Percentiles rank a stretch among this genome's conserved stretches.
Evolutionary conservation across 1,139 yeast species (phyloP).

Genomic region (Protomyces lactucae-debilis): DNA sequence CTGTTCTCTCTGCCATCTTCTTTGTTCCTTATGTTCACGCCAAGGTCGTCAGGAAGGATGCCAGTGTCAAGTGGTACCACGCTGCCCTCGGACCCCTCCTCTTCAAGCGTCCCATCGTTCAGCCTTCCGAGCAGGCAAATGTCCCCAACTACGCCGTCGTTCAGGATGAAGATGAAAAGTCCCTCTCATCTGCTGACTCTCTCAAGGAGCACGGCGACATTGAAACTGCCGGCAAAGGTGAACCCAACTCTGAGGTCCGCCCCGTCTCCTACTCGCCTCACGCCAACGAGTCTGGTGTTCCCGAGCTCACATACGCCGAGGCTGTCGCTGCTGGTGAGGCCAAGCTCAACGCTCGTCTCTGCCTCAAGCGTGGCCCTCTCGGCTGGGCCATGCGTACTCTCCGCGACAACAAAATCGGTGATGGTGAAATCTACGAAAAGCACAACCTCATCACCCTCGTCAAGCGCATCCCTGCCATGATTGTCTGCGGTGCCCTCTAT

Average conservation of each 20-base stretch:
- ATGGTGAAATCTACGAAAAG: constrained; percentile 22
- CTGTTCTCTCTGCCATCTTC: constrained; percentile 54
- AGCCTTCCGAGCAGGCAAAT: constrained; percentile 7
- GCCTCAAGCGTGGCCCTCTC: constrained; percentile 15
- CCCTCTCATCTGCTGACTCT: background rate
- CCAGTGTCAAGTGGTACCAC: constrained; percentile 62
- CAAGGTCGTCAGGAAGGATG: constrained; percentile 57
- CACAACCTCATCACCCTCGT: constrained; percentile 14
- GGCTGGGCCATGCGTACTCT: constrained; percentile 27
- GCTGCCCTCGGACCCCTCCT: constrained; percentile 54
- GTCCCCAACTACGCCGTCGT: constrained; percentile 24
- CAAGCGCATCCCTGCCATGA: constrained; percentile 25
- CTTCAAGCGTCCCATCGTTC: constrained; percentile 53
- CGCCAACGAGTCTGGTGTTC: background rate
- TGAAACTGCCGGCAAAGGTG: background rate
- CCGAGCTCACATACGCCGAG: constrained; percentile 1
- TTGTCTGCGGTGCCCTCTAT: constrained; percentile 18
- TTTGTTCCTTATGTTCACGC: constrained; percentile 61
- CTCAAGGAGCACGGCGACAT: background rate
- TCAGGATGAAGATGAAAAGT: constrained; percentile 11
- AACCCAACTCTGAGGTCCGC: background rate
- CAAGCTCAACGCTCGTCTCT: constrained; percentile 11
- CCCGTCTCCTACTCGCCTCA: background rate
- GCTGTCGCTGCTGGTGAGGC: constrained; percentile 18
- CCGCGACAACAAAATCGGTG: constrained; percentile 20